phyloP scores from a whole-genome alignment of 495 filamentous ascomycete genomes.

The Chlorociboria aeruginascens region DNA sequence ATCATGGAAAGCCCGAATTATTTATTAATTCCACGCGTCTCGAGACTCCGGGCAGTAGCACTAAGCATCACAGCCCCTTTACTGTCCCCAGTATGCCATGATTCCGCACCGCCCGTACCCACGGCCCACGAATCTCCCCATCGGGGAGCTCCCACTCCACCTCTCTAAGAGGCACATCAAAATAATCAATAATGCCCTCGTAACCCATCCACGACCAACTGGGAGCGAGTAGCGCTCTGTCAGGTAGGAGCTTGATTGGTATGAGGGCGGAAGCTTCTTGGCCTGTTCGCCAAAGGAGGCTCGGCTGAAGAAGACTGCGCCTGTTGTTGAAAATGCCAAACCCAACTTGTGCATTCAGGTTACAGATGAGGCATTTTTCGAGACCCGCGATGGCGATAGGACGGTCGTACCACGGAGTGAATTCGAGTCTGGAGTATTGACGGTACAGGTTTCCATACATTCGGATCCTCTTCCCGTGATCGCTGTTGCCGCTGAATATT shows the following conservation, averaged over 20 bases:
- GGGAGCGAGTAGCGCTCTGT: not conserved
- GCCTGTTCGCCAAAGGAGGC: slow-evolving; percentile 1
- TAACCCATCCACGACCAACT: slow-evolving; percentile 9
- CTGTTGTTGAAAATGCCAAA: slow-evolving; percentile 8
- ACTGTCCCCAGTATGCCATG: not conserved
- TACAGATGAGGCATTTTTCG: not conserved
- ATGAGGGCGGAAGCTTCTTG: not conserved
- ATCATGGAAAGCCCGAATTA: not conserved
- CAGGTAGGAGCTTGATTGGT: not conserved
- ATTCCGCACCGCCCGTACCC: not conserved
- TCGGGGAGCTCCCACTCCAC: slow-evolving; percentile 15
- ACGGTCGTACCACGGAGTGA: not conserved
- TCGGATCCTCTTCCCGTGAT: not conserved
- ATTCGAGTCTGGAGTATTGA: slow-evolving; percentile 1
- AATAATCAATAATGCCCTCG: slow-evolving; percentile 1
- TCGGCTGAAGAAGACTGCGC: not conserved
- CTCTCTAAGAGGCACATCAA: not conserved
- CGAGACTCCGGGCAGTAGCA: not conserved
- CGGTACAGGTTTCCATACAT: slow-evolving; percentile 1
- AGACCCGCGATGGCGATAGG: slow-evolving; percentile 8
- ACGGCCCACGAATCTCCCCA: slow-evolving; percentile 4
- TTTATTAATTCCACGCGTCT: not conserved
- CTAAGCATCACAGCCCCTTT: not conserved
- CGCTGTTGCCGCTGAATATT: not conserved
- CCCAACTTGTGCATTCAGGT: not conserved